Conservation (phyloP, 78 protist species). For the Chrysochromulina tobinii region DNA sequence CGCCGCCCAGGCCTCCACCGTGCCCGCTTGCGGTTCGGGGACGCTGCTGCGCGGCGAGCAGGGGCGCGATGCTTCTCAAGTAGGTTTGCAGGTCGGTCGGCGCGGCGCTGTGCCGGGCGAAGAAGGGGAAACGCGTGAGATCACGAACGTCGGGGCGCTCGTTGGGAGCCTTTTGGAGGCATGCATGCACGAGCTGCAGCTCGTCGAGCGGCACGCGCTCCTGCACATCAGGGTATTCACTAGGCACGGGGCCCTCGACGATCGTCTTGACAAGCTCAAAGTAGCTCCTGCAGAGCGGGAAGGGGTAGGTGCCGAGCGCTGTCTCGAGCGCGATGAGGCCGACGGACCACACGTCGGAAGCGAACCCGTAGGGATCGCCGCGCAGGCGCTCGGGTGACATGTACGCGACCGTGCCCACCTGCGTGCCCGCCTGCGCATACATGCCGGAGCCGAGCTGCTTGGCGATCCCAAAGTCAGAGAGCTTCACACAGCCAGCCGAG, state of each 20-base stretch:
- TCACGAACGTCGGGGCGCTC: no score
- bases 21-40: no score
- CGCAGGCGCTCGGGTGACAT: slow-evolving; percentile 85
- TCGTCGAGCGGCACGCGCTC: no score
- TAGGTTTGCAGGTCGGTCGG: no score
- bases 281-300: neutral
- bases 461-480: slow-evolving; percentile 80
- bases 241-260: neutral
- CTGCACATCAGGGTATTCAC: neutral
- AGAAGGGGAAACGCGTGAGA: no score
- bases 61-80: no score
- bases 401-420: slow-evolving; percentile 81
- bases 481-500: slow-evolving; percentile 39
- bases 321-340: slow-evolving; percentile 42
- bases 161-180: no score
- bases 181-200: no score
- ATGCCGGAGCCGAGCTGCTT: slow-evolving; percentile 34
- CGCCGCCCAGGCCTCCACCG: no score
- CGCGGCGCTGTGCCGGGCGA: no score
- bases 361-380: slow-evolving; percentile 11
- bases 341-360: slow-evolving; percentile 53
- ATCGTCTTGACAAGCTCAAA: neutral
- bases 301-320: neutral
- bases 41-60: no score
- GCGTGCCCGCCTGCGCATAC: slow-evolving; percentile 28